Base-by-base conservation (phyloP, 345 rosid genomes). In the Geranium rotundifolium region DNA sequence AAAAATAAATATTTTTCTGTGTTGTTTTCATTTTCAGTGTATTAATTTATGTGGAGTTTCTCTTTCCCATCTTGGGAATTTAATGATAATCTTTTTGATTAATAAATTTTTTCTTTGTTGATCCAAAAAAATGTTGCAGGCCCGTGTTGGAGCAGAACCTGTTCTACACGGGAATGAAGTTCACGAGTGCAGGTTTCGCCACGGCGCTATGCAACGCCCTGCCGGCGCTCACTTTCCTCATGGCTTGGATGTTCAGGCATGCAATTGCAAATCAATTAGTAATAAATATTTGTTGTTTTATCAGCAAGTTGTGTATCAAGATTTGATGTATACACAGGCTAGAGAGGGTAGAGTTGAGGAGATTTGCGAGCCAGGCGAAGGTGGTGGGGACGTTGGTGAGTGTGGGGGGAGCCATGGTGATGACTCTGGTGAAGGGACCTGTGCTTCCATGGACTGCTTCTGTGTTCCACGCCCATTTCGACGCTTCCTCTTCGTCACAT, bases 121-220 rank as follows among this genome's bases (percentile, higher is more conserved):
- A 3, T 23, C 27, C 1, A 23, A 23, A 23, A 23, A 23, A 0
- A 0, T 23, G 1, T 23, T 23, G 54, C 67, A 71, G 75, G 62
- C 75, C 75, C 1, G 71, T 71, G 57, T 57, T 71, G 29, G 75
- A 71, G 63, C 75, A 71, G 52, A 71, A 71, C 59, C 57, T 71
- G 49, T 71, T 66, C 60, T 71, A 71, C 5, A 60, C 60, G 4
- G 75, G 75, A 67, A 39, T 71, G 20, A 71, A 71, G 29, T 71
- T 18, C 71, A 71, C 75, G 3, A 66, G 71, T 2, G 71, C 75
- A 0, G 67, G 71, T 0, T 71, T 66, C 57, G 66, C 75, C 12
- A 66, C 71, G 34, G 75, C 75, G 58, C 37, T 71, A 56, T 66
- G 75, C 27, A 71, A 71, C 67, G 63, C 67, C 64, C 29, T 71